phyloP scores from a whole-genome alignment of 345 rosid species.

The Trapa incisa region DNA sequence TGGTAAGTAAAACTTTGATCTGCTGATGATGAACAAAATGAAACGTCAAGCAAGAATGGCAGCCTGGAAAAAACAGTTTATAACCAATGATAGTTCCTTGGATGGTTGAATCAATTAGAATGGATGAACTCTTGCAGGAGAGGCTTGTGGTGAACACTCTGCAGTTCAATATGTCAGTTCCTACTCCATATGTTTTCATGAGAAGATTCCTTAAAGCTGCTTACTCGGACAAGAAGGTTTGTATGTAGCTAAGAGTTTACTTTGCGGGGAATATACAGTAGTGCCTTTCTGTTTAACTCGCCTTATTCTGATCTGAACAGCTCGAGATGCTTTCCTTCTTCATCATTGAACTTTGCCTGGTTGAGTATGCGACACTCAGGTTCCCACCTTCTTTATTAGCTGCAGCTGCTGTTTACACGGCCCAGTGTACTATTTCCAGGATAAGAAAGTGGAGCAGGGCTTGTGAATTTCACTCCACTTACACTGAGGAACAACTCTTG shows the following conservation, averaged over 20 bases:
- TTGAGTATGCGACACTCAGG: slow-evolving; percentile 50
- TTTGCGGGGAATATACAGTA: no score
- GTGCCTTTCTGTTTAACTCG: not conserved
- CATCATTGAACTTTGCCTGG: slow-evolving; percentile 59
- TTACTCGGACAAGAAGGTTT: slow-evolving; percentile 73
- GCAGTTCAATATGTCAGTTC: slow-evolving; percentile 65
- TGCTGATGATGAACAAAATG: no score
- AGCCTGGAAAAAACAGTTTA: no score
- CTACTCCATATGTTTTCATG: slow-evolving; percentile 92
- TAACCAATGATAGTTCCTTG: no score
- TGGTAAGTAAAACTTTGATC: slow-evolving; percentile 31
- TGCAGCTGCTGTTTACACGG: slow-evolving; percentile 56
- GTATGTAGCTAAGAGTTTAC: not conserved
- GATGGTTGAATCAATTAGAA: no score
- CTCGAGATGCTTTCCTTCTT: slow-evolving; percentile 68
- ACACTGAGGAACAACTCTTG: slow-evolving; percentile 45
- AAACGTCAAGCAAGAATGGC: no score
- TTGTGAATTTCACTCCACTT: slow-evolving; percentile 35
- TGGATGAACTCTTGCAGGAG: slow-evolving; percentile 41
- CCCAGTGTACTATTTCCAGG: slow-evolving; percentile 37
- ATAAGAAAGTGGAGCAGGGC: slow-evolving; percentile 43
- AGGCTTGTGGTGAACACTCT: slow-evolving; percentile 61
- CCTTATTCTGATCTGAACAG: slow-evolving; percentile 21
- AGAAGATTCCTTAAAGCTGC: slow-evolving; percentile 85
- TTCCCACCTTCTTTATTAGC: slow-evolving; percentile 52